These are phyloP conservation scores for Triangularia verruculosa DNA, from an alignment of 2,329 filamentous ascomycete genomes.

Conservation along the genomic window DNA sequence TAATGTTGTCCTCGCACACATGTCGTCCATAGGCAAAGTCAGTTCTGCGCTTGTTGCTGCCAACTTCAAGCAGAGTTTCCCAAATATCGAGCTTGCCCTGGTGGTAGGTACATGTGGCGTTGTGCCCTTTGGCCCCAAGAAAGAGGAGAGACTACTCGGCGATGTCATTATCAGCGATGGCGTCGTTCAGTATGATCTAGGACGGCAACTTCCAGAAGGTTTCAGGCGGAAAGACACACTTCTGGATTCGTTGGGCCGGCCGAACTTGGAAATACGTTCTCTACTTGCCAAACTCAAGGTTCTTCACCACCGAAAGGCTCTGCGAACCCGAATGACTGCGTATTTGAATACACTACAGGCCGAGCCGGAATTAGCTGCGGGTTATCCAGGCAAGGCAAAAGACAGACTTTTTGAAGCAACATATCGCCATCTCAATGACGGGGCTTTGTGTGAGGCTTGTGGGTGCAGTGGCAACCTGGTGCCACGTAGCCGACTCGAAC, in stretches of 20 bases:
- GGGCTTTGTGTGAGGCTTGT: constrained; percentile 4
- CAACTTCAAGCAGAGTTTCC: constrained; percentile 35
- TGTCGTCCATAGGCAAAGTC: constrained; percentile 32
- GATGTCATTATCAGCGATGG: constrained; percentile 28
- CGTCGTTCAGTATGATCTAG: neutral
- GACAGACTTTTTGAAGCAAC: constrained; percentile 10
- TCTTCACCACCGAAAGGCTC: neutral
- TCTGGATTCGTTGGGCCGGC: neutral
- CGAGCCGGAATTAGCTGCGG: neutral
- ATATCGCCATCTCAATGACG: constrained; percentile 7
- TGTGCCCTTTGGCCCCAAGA: constrained; percentile 12
- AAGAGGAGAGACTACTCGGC: constrained; percentile 29
- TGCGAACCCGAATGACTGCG: too few species aligned
- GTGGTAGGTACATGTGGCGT: constrained; percentile 42
- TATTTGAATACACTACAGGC: neutral
- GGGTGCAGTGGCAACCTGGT: constrained; percentile 5
- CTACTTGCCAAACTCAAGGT: neutral
- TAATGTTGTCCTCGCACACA: constrained; percentile 31
- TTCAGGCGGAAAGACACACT: neutral
- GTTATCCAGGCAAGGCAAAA: constrained; percentile 8
- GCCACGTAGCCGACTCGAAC: neutral
- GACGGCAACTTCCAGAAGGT: neutral
- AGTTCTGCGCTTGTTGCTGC: constrained; percentile 30
- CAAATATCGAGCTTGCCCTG: constrained; percentile 33
- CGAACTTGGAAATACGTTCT: neutral